These are phyloP conservation scores for Raphanus sativus DNA, from an alignment of 345 rosid genomes.

Conservation along the genomic window DNA sequence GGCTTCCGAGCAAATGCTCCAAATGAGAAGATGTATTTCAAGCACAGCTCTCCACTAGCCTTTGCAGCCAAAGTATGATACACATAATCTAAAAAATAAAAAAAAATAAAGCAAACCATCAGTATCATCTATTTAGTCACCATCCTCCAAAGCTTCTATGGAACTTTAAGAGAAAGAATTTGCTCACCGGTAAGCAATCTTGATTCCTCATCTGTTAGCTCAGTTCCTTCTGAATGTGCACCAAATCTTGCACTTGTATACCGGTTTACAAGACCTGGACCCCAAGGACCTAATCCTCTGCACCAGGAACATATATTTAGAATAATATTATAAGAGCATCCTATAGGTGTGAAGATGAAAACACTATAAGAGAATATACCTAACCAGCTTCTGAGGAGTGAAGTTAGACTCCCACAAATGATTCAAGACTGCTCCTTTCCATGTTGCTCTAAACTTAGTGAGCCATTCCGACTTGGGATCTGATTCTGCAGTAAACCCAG, in stretches of 20 bases:
- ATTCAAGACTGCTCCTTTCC: conserved; percentile 89
- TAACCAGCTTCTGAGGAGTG: conserved; percentile 86
- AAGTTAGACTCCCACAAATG: conserved; percentile 99
- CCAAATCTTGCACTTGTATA: conserved; percentile 89
- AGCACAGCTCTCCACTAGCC: conserved; percentile 96
- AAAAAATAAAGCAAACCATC: conserved; percentile 16
- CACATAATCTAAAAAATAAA: conserved; percentile 57
- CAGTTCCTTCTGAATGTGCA: conserved; percentile 52
- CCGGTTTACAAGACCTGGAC: conserved; percentile 74
- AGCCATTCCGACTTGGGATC: conserved; percentile 67
- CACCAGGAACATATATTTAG: conserved; percentile 17
- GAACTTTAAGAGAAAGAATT: neutral
- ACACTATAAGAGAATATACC: conserved; percentile 42
- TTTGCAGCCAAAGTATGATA: conserved; percentile 94
- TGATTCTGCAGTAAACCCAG: conserved; percentile 79
- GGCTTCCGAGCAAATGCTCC: conserved; percentile 93
- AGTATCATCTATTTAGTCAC: conserved; percentile 7
- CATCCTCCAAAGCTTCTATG: conserved; percentile 7
- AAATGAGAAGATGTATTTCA: conserved; percentile 87
- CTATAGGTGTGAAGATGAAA: neutral
- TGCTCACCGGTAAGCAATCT: conserved; percentile 71
- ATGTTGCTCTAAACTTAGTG: conserved; percentile 66
- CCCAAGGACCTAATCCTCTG: conserved; percentile 99
- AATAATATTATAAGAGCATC: neutral
- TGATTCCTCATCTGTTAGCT: conserved; percentile 69